Evolutionary conservation across 768 basidiomycete species (phyloP).

Genomic region (Gelatoporia subvermispora): DNA sequence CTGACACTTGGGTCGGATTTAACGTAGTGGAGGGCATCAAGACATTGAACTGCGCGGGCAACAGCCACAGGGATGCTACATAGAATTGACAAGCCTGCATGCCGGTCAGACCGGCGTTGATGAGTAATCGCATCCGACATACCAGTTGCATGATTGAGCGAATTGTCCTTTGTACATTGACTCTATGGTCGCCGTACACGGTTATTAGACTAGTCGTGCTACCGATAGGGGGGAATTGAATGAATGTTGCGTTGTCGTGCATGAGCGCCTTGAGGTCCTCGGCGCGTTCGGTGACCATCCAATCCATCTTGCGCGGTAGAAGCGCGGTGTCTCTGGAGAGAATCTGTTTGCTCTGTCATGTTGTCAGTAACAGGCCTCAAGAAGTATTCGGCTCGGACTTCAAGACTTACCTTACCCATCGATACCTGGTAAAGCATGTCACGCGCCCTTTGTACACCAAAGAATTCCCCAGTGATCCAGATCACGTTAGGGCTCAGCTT

Average conservation of each 20-base stretch:
- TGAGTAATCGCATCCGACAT: slow-evolving; percentile 30
- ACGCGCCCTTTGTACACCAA: slow-evolving; percentile 88
- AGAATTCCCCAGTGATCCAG: slow-evolving; percentile 98
- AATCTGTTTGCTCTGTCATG: slow-evolving; percentile 76
- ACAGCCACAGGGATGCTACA: slow-evolving; percentile 94
- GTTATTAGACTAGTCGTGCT: slow-evolving; percentile 90
- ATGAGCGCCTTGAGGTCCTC: slow-evolving; percentile 91
- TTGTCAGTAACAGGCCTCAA: not conserved
- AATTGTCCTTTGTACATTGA: slow-evolving; percentile 92
- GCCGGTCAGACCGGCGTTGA: not conserved
- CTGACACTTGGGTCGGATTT: slow-evolving; percentile 77
- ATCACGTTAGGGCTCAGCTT: slow-evolving; percentile 70
- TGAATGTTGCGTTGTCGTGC: slow-evolving; percentile 95
- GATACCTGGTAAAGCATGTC: slow-evolving; percentile 94
- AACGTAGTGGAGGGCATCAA: slow-evolving; percentile 78
- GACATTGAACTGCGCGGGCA: slow-evolving; percentile 91
- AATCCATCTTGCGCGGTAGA: slow-evolving; percentile 93
- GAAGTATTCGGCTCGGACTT: not conserved
- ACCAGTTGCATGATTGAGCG: slow-evolving; percentile 93
- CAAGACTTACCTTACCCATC: slow-evolving; percentile 64
- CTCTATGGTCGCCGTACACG: slow-evolving; percentile 89
- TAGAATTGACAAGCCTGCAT: slow-evolving; percentile 89
- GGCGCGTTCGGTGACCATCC: slow-evolving; percentile 95
- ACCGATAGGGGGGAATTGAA: slow-evolving; percentile 90
- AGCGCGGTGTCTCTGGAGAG: slow-evolving; percentile 92